Conservation (phyloP, 106 monocot species). For the Alisma plantagoaquatica region DNA sequence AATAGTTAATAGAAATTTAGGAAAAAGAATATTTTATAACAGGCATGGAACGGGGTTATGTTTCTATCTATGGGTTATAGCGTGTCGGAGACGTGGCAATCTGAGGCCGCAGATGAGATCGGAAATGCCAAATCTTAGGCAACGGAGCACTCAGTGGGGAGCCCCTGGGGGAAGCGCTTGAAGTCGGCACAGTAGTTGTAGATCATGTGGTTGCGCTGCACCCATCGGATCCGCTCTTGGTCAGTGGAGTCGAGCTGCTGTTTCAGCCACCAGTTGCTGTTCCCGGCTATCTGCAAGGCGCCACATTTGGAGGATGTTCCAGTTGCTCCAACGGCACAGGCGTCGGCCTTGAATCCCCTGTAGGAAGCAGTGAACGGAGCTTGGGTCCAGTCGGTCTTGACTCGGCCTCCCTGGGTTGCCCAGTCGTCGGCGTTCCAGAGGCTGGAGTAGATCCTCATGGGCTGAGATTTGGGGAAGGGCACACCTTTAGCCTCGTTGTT, state of each 20-base stretch:
- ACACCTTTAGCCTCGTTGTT: constrained; percentile 9
- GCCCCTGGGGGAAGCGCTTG: constrained; percentile 7
- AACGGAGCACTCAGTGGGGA: constrained; percentile 1
- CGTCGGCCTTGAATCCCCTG: background rate
- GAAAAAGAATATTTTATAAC: too few species aligned
- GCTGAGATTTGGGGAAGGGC: constrained; percentile 8
- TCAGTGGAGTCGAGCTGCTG: constrained; percentile 10
- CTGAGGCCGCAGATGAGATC: too few species aligned
- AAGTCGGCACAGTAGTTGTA: constrained; percentile 14
- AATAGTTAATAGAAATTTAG: too few species aligned
- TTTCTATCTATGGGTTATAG: too few species aligned
- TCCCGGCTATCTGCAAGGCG: too few species aligned
- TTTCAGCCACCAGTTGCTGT: background rate
- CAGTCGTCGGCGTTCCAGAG: constrained; percentile 17
- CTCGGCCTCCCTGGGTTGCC: constrained; percentile 13
- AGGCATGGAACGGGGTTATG: too few species aligned
- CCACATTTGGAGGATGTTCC: too few species aligned
- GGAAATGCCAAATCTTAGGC: too few species aligned
- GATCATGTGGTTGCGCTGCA: constrained; percentile 15
- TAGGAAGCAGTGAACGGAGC: constrained; percentile 14
- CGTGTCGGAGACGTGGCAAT: too few species aligned
- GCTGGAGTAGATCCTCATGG: constrained; percentile 16
- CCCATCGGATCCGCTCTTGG: constrained; percentile 6
- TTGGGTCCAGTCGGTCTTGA: constrained; percentile 16
- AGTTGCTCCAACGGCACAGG: constrained; percentile 4